phyloP scores from a whole-genome alignment of 176 grass and related monocot species.

The Ensete ventricosum region DNA sequence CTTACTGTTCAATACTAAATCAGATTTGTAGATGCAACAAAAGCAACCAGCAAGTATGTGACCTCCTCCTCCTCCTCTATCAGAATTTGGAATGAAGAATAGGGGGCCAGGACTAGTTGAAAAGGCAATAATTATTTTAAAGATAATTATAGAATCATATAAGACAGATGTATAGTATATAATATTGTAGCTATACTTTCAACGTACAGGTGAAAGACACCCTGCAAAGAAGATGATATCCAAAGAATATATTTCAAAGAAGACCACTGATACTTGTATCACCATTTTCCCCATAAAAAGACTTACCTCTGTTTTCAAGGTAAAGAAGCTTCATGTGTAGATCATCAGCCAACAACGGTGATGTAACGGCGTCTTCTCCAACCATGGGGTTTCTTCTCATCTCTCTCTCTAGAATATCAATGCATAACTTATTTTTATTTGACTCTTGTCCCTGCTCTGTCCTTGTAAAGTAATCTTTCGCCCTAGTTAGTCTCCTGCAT shows the following conservation, averaged over 20 bases:
- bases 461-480: slow-evolving; percentile 64
- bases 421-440: slow-evolving; percentile 95
- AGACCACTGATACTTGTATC: not conserved
- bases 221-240: too few relatives aligned
- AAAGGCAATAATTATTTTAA: not conserved
- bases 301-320: slow-evolving; percentile 94
- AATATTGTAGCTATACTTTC: too few relatives aligned
- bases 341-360: slow-evolving; percentile 83
- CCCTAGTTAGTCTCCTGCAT: slow-evolving; percentile 68
- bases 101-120: not conserved
- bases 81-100: not conserved
- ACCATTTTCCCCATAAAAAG: not conserved
- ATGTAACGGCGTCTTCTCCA: slow-evolving; percentile 82
- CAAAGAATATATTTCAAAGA: not conserved
- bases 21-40: not conserved
- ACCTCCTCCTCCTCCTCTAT: not conserved
- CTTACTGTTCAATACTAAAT: too few relatives aligned
- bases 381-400: slow-evolving; percentile 60
- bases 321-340: slow-evolving; percentile 85
- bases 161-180: too few relatives aligned
- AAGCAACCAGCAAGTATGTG: not conserved
- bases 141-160: not conserved
- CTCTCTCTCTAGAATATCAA: slow-evolving; percentile 91
- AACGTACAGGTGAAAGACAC: too few relatives aligned
- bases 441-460: slow-evolving; percentile 70